Conservation (phyloP, 2,329 filamentous ascomycete species). For the Hymenoscyphus scutula region DNA sequence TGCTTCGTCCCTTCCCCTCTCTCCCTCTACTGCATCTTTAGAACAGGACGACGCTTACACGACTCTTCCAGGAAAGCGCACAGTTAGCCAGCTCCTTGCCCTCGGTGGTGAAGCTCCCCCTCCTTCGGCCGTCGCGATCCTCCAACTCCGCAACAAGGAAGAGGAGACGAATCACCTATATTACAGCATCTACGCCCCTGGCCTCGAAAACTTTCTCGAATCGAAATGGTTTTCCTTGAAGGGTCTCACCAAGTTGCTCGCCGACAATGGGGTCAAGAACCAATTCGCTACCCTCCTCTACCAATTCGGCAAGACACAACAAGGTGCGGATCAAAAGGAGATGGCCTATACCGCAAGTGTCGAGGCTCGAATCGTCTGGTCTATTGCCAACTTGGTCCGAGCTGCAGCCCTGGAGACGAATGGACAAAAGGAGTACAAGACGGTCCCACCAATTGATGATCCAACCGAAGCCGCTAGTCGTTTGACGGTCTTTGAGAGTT, state of each 20-base stretch:
- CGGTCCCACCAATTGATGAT: conserved; percentile 55
- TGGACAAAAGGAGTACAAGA: conserved; percentile 35
- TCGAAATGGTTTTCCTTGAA: conserved; percentile 73
- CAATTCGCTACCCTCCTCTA: conserved; percentile 65
- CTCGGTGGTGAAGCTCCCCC: conserved; percentile 58
- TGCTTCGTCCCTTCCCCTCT: conserved; percentile 39
- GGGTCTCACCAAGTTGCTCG: conserved; percentile 43
- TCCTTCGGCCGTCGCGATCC: conserved; percentile 49
- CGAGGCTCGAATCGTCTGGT: conserved; percentile 60
- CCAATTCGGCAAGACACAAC: conserved; percentile 48
- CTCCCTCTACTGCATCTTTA: conserved; percentile 33
- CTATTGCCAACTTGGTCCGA: conserved; percentile 48
- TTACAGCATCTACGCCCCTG: conserved; percentile 71
- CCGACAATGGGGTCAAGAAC: conserved; percentile 58
- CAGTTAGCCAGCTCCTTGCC: conserved; percentile 71
- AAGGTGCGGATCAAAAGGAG: conserved; percentile 47
- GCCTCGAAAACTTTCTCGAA: conserved; percentile 75
- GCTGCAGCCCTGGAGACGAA: conserved; percentile 33
- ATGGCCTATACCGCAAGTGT: conserved; percentile 54
- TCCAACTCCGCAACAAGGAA: conserved; percentile 46
- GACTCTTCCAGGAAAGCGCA: conserved; percentile 55
- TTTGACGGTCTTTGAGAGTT: conserved; percentile 70
- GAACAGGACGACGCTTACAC: conserved; percentile 45
- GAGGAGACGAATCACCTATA: conserved; percentile 72
- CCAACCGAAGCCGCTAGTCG: conserved; percentile 64